Percentiles rank a stretch among this genome's conserved stretches.
Conservation (phyloP, 192 early-diverging fungal genomes). For the Mortierella antarctica region DNA sequence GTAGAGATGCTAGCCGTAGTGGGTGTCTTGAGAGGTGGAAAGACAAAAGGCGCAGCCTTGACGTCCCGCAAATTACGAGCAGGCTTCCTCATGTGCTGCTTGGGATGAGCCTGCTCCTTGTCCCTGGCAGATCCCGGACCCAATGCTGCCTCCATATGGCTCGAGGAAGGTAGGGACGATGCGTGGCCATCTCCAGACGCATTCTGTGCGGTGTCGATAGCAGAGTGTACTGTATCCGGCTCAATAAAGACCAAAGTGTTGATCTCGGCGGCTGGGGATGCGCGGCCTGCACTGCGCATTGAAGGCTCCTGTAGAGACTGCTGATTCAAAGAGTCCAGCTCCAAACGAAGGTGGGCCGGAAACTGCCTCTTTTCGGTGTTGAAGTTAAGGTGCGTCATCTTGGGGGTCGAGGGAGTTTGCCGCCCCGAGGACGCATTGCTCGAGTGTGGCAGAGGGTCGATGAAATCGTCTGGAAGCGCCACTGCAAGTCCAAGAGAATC, state of each 20-base stretch:
- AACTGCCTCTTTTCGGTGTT: conserved; percentile 36
- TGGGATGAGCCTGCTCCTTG: conserved; percentile 13
- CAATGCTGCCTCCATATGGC: conserved; percentile 25
- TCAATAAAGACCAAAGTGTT: conserved; percentile 51
- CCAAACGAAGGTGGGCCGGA: conserved; percentile 24
- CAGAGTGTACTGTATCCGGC: conserved; percentile 15
- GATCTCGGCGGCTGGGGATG: conserved; percentile 35
- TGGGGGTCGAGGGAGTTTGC: conserved; percentile 23
- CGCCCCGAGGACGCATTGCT: conserved; percentile 23
- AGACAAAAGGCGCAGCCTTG: conserved; percentile 46
- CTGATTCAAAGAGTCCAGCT: conserved; percentile 5
- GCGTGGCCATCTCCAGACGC: background rate
- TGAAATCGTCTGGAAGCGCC: conserved; percentile 47
- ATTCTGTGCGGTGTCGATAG: conserved; percentile 13
- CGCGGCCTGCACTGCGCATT: conserved; percentile 18
- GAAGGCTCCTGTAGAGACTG: conserved; percentile 11
- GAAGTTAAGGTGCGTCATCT: conserved; percentile 30
- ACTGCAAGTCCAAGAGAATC: conserved; percentile 39
- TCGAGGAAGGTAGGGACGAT: conserved; percentile 37
- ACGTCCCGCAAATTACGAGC: conserved; percentile 41
- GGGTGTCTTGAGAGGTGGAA: conserved; percentile 37
- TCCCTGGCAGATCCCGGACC: background rate
- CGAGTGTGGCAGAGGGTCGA: conserved; percentile 26
- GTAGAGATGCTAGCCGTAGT: background rate
- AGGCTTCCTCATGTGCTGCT: conserved; percentile 39